Base-by-base conservation (phyloP, 257 asterid genomes). In the Primulina huaijiensis region DNA sequence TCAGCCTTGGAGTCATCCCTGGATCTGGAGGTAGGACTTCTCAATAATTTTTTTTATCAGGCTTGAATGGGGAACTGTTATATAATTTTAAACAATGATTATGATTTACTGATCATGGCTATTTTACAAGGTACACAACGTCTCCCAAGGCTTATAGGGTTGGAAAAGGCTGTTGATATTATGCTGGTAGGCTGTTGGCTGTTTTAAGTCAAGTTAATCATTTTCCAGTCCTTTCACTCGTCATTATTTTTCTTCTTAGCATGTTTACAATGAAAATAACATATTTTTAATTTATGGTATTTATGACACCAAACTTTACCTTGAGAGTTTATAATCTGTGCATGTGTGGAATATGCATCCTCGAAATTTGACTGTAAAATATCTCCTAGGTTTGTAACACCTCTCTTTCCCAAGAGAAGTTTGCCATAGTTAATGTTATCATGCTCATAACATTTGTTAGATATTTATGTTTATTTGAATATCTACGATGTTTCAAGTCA, bases 71-170 rank as follows among this genome's bases (percentile, higher is more conserved):
- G 66, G 20, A 34, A 75, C 61, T 64, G 20, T 60, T 10, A 38
- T 21, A 63, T 67, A n/a, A 8, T 74, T 75, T 72, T 53, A 71
- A 33, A 43, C 25, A 62, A 72, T 35, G 29, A 65, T 69, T 68
- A 73, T 61, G 25, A 65, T 62, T 19, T 62, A 35, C 71, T 74
- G 59, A 16, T 61, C 52, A 60, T 76, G 65, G 40, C 64, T 80
- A 38, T 72, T 70, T 70, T 69, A 76, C 62, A 72, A 94, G 99
- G 99, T 56, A 94, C 99, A 62, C 98, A 91, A 71, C 96, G 92
- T 72, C 97, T 94, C 76, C 99, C 99, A 33, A 86, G 98, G 87
- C 93, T 94, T 29, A 80, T 89, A 61, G 99, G 99, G 70, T 81
- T 94, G 79, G 81, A 91, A 50, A 89, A 91, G 79, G 96, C 98